Conservation (phyloP, 2,329 filamentous ascomycete genomes). For the Fusarium euwallaceae region DNA sequence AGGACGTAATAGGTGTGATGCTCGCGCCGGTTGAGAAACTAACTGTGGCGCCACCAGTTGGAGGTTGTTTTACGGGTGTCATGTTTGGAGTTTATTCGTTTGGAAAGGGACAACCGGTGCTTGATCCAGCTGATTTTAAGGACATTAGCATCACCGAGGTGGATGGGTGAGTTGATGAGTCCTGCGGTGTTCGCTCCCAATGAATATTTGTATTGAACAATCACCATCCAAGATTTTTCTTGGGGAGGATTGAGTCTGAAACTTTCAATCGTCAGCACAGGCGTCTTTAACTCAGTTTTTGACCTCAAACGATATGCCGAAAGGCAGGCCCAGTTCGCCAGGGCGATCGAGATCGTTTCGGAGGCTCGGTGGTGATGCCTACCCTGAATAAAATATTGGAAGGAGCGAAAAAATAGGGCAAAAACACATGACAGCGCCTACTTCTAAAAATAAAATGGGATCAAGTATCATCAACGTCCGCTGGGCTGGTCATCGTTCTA, state of each 20-base stretch:
- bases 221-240: too few species aligned
- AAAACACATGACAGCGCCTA: too few species aligned
- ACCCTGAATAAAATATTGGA: not conserved
- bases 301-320: too few species aligned
- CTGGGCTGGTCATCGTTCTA: not conserved
- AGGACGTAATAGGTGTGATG: not conserved
- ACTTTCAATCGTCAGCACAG: too few species aligned
- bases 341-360: too few species aligned
- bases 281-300: too few species aligned
- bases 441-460: not conserved
- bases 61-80: slow-evolving; percentile 38
- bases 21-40: slow-evolving; percentile 1
- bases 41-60: slow-evolving; percentile 32
- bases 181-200: too few species aligned
- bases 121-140: slow-evolving; percentile 37
- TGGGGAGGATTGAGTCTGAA: too few species aligned
- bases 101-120: slow-evolving; percentile 35
- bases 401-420: not conserved
- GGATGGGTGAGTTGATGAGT: not conserved
- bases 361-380: too few species aligned
- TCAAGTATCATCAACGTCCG: not conserved
- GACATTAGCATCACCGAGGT: slow-evolving; percentile 8
- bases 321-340: too few species aligned
- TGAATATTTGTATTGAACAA: too few species aligned
- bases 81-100: slow-evolving; percentile 44